Base-by-base conservation (phyloP, 768 basidiomycete species). In the Leucocoprinus leucothites region DNA sequence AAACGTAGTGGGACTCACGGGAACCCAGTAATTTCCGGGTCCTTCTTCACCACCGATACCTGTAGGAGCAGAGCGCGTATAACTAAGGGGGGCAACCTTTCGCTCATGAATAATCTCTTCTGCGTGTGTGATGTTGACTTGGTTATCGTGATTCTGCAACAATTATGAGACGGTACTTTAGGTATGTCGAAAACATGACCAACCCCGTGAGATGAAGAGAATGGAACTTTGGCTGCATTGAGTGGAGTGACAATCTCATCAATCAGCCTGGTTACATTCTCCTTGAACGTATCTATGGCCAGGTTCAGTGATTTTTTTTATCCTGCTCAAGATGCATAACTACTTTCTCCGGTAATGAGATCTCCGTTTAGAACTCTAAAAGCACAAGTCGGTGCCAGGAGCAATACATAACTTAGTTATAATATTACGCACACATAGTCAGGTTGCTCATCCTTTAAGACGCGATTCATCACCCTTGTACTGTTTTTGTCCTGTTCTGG, bases 21-120 rank as follows among this genome's bases (percentile, higher is more conserved):
- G 88, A 34, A 91, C 85, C 89, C 88, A 89, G 61, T 89, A 89
- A 58, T 84, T 89, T 26, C 82, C 86, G 1, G 82, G 80, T 7
- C 87, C 87, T 24, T 77, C 79, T 22, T 65, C 62, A 0, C 87
- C 87, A 7, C 87, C 86, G n/a, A 87, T 73, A 9, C 84, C 82
- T 11, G 72, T 64, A 1, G 85, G 85, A 3, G 83, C 77, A 55
- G 69, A 59, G 5, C 86, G 81, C 0, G 87, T 89, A 62, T 89
- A 89, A 59, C 82, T 85, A 40, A 79, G 66, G 4, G 76, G 77
- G 1, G 85, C 82, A 31, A 82, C 76, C 36, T 68, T 62, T 44
- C 76, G 76, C 61, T 89, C 87, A 4, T 84, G 80, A n/a, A 66
- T 59, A 44, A 89, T 86, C 56, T 89, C 89, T 56, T 82, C 78